Evolutionary conservation across 2,329 filamentous ascomycete species (phyloP).

Genomic region (Keithomyces neogunnii): DNA sequence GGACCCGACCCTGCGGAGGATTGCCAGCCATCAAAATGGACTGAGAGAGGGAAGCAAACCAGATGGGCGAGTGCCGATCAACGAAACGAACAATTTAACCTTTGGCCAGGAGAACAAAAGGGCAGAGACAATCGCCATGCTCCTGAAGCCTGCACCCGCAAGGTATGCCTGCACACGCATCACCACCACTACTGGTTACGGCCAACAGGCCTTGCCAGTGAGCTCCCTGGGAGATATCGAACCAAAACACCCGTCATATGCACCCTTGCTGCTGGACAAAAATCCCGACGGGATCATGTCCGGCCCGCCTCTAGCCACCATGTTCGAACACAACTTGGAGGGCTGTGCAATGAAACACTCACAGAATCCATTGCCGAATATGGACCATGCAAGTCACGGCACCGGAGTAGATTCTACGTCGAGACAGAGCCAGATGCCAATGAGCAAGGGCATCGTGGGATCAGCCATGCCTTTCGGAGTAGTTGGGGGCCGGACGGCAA

Average conservation of each 20-base stretch:
- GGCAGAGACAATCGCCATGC: not conserved
- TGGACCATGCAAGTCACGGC: constrained; percentile 8
- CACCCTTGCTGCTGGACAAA: not conserved
- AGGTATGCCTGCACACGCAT: constrained; percentile 47
- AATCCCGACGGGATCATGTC: constrained; percentile 11
- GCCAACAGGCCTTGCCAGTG: constrained; percentile 13
- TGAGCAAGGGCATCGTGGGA: constrained; percentile 7
- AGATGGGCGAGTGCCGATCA: not conserved
- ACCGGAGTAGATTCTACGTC: constrained; percentile 23
- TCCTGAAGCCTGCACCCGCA: not conserved
- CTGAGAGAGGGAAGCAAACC: not conserved
- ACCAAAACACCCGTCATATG: not conserved
- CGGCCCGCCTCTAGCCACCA: constrained; percentile 14
- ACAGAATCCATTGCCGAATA: constrained; percentile 19
- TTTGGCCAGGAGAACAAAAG: no score
- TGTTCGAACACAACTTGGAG: constrained; percentile 10
- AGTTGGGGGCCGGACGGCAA: constrained; percentile 2
- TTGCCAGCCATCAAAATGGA: not conserved
- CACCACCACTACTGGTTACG: constrained; percentile 54
- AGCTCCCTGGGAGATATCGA: not conserved
- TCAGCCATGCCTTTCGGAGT: not conserved
- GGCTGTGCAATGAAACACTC: constrained; percentile 12
- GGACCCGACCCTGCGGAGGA: not conserved
- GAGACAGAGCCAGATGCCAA: constrained; percentile 8
- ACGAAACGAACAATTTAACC: not conserved